These are phyloP conservation scores for Rhododendron ferrugineum DNA, from an alignment of 148 eudicot species.

Conservation along the genomic window DNA sequence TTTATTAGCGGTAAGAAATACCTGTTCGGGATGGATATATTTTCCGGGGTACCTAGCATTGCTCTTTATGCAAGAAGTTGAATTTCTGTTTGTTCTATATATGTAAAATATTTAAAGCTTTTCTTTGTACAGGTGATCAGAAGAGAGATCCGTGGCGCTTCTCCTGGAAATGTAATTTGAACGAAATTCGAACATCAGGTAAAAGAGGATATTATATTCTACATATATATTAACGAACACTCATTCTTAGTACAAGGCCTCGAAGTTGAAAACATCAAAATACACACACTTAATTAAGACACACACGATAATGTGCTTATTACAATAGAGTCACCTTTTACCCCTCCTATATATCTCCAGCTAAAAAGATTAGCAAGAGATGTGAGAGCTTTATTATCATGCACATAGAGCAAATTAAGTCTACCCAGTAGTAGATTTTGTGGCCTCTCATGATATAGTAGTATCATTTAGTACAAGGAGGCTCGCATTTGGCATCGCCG, in stretches of 20 bases:
- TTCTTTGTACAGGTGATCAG: too few species aligned
- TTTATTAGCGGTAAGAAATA: too few species aligned
- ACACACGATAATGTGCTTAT: slow-evolving; percentile 8
- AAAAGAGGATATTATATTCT: not conserved
- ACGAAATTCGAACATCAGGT: not conserved
- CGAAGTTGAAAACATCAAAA: not conserved
- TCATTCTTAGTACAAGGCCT: not conserved
- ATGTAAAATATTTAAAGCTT: too few species aligned
- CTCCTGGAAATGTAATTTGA: too few species aligned
- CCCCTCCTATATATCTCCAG: not conserved
- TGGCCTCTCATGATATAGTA: not conserved
- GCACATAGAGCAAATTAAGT: not conserved
- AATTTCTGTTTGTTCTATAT: too few species aligned
- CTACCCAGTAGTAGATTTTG: not conserved
- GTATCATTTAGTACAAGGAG: not conserved
- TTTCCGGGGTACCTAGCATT: too few species aligned
- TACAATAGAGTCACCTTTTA: not conserved
- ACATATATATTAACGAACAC: not conserved
- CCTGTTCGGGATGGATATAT: too few species aligned
- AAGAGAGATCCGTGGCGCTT: too few species aligned
- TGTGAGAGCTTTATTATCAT: not conserved
- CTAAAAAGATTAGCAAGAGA: not conserved
- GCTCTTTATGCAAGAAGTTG: too few species aligned
- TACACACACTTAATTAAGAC: not conserved
- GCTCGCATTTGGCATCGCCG: slow-evolving; percentile 8